Conservation (phyloP, 116 monocot genomes). For the Phalaenopsis hybrid region DNA sequence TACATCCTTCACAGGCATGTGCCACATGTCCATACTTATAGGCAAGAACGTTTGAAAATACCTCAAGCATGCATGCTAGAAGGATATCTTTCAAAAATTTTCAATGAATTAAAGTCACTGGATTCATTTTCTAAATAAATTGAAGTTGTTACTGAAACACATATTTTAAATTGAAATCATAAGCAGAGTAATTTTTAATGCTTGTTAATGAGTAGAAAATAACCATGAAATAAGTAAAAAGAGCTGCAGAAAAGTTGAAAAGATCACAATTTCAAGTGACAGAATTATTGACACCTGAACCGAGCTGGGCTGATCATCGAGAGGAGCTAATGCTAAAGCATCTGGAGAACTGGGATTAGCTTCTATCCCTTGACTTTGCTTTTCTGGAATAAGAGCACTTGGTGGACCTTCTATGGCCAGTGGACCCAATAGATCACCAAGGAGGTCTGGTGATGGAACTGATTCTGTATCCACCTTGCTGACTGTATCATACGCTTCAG, state of each 20-base stretch:
- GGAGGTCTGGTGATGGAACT: slow-evolving; percentile 54
- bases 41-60: not conserved
- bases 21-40: too few relatives aligned
- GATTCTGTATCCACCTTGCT: slow-evolving; percentile 40
- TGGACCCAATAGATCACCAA: slow-evolving; percentile 86
- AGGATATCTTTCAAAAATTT: not conserved
- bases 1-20: too few relatives aligned
- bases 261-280: not conserved
- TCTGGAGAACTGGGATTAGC: slow-evolving; percentile 29
- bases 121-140: not conserved
- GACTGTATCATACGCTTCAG: slow-evolving; percentile 49
- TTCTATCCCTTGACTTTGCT: slow-evolving; percentile 41
- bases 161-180: slow-evolving; percentile 1
- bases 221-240: not conserved
- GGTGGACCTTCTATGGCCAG: slow-evolving; percentile 90
- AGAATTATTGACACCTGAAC: slow-evolving; percentile 58
- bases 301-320: slow-evolving; percentile 57
- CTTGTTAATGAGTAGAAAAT: not conserved
- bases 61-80: not conserved
- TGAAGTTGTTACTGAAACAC: not conserved
- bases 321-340: slow-evolving; percentile 68
- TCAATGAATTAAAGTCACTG: not conserved
- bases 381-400: slow-evolving; percentile 19
- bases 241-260: not conserved
- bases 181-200: not conserved